phyloP scores from a whole-genome alignment of 768 basidiomycete species.

The Boletus barrowsii region DNA sequence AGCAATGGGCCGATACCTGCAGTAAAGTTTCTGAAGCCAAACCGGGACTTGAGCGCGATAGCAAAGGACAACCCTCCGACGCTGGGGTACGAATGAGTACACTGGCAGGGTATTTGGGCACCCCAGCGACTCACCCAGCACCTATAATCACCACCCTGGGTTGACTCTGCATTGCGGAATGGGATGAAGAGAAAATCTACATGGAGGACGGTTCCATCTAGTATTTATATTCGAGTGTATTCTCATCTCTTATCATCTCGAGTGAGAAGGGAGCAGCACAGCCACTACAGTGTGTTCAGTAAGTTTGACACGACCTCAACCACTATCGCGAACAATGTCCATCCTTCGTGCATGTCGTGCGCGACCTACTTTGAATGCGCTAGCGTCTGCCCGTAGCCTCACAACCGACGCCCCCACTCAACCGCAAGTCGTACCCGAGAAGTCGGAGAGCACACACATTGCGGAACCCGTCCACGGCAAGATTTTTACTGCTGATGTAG shows the following conservation, averaged over 20 bases:
- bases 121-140: constrained; percentile 16
- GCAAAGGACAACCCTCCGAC: constrained; percentile 42
- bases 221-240: constrained; percentile 1
- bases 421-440: constrained; percentile 18
- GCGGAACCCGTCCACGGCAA: constrained; percentile 50
- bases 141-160: constrained; percentile 22
- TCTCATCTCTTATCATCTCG: too few relatives aligned
- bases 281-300: constrained; percentile 16
- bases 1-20: constrained; percentile 24
- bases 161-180: constrained; percentile 1
- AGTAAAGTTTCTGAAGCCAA: constrained; percentile 39
- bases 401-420: constrained; percentile 19
- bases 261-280: constrained; percentile 5
- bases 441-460: constrained; percentile 34
- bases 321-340: constrained; percentile 42
- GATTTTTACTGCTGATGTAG: constrained; percentile 72
- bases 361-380: constrained; percentile 17
- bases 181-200: neutral
- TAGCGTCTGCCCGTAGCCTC: constrained; percentile 18
- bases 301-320: neutral
- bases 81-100: constrained; percentile 20
- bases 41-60: constrained; percentile 38
- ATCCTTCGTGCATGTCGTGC: constrained; percentile 47
- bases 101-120: neutral
- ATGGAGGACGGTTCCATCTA: neutral